Conservation (phyloP, 805 yeast species). For the Kodamaea restingae region DNA sequence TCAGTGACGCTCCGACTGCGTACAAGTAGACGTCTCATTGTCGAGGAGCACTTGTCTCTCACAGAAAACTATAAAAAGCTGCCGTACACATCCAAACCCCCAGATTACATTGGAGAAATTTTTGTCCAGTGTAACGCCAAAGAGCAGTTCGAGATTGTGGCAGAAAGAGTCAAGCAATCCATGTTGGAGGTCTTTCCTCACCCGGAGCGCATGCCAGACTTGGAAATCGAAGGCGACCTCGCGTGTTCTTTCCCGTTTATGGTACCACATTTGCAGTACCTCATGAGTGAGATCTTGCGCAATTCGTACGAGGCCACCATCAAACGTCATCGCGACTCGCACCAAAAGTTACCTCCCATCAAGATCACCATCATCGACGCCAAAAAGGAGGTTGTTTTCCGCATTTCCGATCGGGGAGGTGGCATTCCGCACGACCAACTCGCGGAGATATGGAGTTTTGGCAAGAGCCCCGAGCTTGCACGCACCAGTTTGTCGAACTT, state of each 20-base stretch:
- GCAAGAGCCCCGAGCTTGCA: slow-evolving; percentile 62
- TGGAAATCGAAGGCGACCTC: slow-evolving; percentile 69
- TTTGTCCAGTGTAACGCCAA: slow-evolving; percentile 74
- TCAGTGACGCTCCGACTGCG: slow-evolving; percentile 78
- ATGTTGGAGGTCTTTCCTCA: slow-evolving; percentile 53
- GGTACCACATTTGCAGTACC: slow-evolving; percentile 79
- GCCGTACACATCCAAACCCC: slow-evolving; percentile 46
- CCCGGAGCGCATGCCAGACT: slow-evolving; percentile 58
- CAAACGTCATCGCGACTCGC: slow-evolving; percentile 30
- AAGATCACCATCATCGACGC: slow-evolving; percentile 68
- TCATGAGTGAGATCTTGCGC: slow-evolving; percentile 82
- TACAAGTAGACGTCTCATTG: slow-evolving; percentile 83
- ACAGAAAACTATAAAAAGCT: slow-evolving; percentile 56
- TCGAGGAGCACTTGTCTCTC: slow-evolving; percentile 85
- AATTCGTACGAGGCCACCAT: slow-evolving; percentile 84
- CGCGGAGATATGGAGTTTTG: slow-evolving; percentile 80
- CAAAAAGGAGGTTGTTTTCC: slow-evolving; percentile 61
- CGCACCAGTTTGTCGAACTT: slow-evolving; percentile 57
- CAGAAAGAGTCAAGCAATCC: slow-evolving; percentile 44
- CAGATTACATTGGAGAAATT: slow-evolving; percentile 69
- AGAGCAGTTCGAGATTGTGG: slow-evolving; percentile 59
- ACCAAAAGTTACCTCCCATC: slow-evolving; percentile 61
- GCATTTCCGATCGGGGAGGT: slow-evolving; percentile 89
- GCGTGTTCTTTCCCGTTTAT: slow-evolving; percentile 74
- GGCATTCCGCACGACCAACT: slow-evolving; percentile 65